Evolutionary conservation across 805 yeast species (phyloP).

Genomic region (Kockiozyma suomiensis): DNA sequence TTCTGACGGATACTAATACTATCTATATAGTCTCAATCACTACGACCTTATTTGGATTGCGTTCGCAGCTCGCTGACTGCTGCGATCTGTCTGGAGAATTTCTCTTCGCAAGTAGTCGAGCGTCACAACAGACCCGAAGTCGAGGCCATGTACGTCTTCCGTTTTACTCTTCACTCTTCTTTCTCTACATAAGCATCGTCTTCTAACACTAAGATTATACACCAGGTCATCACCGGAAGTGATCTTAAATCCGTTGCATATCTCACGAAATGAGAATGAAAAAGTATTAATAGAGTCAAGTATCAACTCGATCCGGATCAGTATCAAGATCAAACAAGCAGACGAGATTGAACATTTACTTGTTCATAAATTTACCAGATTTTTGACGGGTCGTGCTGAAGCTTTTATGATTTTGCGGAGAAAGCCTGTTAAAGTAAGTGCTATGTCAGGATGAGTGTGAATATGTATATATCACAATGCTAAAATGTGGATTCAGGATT

Average conservation of each 20-base stretch:
- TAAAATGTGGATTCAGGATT: conserved; percentile 50
- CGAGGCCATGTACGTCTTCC: conserved; percentile 57
- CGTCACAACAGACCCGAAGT: conserved; percentile 97
- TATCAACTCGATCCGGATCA: conserved; percentile 86
- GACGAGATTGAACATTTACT: conserved; percentile 95
- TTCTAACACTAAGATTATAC: background rate
- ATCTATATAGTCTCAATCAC: conserved; percentile 79
- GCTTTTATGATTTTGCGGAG: conserved; percentile 89
- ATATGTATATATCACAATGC: too few species aligned
- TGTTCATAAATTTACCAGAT: conserved; percentile 92
- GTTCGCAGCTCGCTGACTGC: conserved; percentile 93
- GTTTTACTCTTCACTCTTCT: background rate
- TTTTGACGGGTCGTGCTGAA: conserved; percentile 94
- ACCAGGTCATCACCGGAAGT: conserved; percentile 74
- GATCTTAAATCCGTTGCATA: conserved; percentile 81
- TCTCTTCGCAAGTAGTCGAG: conserved; percentile 92
- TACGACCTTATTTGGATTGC: conserved; percentile 91
- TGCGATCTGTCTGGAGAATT: conserved; percentile 88
- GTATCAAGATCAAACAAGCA: conserved; percentile 92
- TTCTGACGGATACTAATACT: conserved; percentile 1
- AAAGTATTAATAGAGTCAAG: conserved; percentile 90
- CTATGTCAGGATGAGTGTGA: too few species aligned
- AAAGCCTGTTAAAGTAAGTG: conserved; percentile 66
- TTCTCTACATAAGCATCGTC: background rate
- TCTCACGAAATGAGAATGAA: conserved; percentile 92